These are phyloP conservation scores for Plasmodium relictum DNA, from an alignment of 169 alveolate genomes.

Conservation along the genomic window DNA sequence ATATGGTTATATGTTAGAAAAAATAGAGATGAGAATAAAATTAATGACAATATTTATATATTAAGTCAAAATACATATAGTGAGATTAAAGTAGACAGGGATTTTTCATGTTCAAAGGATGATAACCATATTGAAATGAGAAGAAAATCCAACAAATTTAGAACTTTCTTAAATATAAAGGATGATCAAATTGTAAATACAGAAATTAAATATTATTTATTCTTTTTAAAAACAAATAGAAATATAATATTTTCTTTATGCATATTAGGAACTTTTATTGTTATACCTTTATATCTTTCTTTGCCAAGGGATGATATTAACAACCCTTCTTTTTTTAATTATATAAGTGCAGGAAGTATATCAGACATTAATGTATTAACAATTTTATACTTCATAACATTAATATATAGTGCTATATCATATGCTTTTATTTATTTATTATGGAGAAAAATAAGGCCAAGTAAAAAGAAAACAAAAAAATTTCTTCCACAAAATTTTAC, in stretches of 20 bases:
- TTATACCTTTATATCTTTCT: slow-evolving; percentile 53
- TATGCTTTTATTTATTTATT: slow-evolving; percentile 64
- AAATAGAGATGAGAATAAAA: slow-evolving; percentile 56
- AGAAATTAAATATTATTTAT: slow-evolving; percentile 74
- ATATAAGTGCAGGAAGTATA: slow-evolving; percentile 76
- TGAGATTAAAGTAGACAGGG: slow-evolving; percentile 31
- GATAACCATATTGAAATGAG: slow-evolving; percentile 1
- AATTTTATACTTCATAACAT: slow-evolving; percentile 48
- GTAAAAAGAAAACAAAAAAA: slow-evolving; percentile 63
- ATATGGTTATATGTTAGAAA: slow-evolving; percentile 65
- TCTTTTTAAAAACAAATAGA: slow-evolving; percentile 71
- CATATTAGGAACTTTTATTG: slow-evolving; percentile 68
- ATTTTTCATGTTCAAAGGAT: not conserved
- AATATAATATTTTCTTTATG: slow-evolving; percentile 69
- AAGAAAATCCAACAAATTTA: slow-evolving; percentile 17
- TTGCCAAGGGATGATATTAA: slow-evolving; percentile 64
- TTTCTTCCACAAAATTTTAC: slow-evolving; percentile 74
- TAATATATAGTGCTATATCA: slow-evolving; percentile 75
- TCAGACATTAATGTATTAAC: slow-evolving; percentile 58
- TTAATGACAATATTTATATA: slow-evolving; percentile 60
- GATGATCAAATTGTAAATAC: slow-evolving; percentile 77
- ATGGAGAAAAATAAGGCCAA: slow-evolving; percentile 64
- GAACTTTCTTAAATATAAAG: slow-evolving; percentile 71
- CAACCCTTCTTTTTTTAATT: slow-evolving; percentile 66
- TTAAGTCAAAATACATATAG: slow-evolving; percentile 27